phyloP scores from a whole-genome alignment of 2,329 filamentous ascomycete species.

The Aspergillus puulaauensis region DNA sequence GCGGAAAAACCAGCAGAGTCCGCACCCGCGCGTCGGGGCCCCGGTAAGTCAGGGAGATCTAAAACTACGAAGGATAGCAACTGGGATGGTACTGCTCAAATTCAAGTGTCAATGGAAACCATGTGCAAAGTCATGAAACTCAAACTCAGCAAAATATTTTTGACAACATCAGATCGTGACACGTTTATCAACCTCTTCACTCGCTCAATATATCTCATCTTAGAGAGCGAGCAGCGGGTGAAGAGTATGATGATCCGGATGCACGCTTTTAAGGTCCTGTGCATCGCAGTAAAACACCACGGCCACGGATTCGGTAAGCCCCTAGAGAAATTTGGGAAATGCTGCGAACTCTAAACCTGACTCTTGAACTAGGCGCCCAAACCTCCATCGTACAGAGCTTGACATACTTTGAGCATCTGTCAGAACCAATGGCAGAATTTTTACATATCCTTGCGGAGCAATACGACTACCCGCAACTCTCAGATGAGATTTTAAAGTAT shows the following conservation, averaged over 20 bases:
- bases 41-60: conserved; percentile 72
- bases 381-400: conserved; percentile 97
- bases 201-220: conserved; percentile 84
- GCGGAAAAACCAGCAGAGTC: conserved; percentile 80
- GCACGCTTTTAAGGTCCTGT: conserved; percentile 96
- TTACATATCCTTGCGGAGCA: conserved; percentile 93
- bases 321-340: not conserved
- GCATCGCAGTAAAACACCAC: conserved; percentile 95
- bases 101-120: conserved; percentile 83
- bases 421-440: conserved; percentile 98
- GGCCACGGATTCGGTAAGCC: conserved; percentile 84
- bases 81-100: conserved; percentile 87
- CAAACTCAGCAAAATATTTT: conserved; percentile 87
- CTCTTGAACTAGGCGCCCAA: conserved; percentile 68
- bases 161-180: conserved; percentile 94
- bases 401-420: conserved; percentile 98
- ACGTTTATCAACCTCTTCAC: conserved; percentile 93
- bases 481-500: conserved; percentile 79
- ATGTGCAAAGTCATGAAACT: conserved; percentile 96
- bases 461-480: conserved; percentile 94
- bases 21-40: conserved; percentile 69
- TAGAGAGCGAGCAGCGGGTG: conserved; percentile 90
- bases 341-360: conserved; percentile 17
- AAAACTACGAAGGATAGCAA: conserved; percentile 68
- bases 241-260: conserved; percentile 89